Conservation (phyloP, 2,329 filamentous ascomycete genomes). For the Aspergillus neoniger region DNA sequence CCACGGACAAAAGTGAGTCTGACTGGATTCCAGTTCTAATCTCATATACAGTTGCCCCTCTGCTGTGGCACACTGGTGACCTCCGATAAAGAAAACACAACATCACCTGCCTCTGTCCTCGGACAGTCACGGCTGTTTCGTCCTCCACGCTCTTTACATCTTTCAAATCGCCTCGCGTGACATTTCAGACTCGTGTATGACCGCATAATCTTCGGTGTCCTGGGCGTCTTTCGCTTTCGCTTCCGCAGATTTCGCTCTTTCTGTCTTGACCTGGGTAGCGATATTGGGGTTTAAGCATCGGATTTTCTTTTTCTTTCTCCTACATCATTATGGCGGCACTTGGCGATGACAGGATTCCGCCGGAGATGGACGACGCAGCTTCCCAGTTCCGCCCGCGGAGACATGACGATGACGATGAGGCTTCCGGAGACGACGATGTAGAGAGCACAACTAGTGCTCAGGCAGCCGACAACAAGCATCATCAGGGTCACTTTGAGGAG, state of each 20-base stretch:
- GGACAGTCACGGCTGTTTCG: slow-evolving; percentile 26
- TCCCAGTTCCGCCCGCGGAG: slow-evolving; percentile 64
- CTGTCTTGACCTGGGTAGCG: neutral
- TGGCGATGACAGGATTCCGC: slow-evolving; percentile 71
- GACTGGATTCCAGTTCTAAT: slow-evolving; percentile 17
- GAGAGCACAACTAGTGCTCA: slow-evolving; percentile 78
- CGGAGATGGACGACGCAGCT: slow-evolving; percentile 75
- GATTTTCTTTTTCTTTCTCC: slow-evolving; percentile 69
- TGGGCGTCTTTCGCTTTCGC: slow-evolving; percentile 2
- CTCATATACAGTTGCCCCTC: slow-evolving; percentile 34
- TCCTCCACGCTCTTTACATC: slow-evolving; percentile 31
- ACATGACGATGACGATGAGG: slow-evolving; percentile 86
- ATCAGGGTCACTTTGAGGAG: slow-evolving; percentile 64
- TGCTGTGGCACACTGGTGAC: slow-evolving; percentile 29
- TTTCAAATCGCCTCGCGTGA: neutral
- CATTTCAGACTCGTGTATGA: slow-evolving; percentile 8
- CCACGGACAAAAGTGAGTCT: slow-evolving; percentile 12
- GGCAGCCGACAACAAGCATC: slow-evolving; percentile 71
- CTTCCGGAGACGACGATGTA: slow-evolving; percentile 82
- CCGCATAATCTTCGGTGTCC: slow-evolving; percentile 9
- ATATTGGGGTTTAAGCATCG: slow-evolving; percentile 76
- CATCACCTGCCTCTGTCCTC: slow-evolving; percentile 5
- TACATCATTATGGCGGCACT: slow-evolving; percentile 77
- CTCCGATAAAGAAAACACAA: slow-evolving; percentile 21
- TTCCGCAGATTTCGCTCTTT: neutral